These are phyloP conservation scores for Paulownia fortunei DNA, from an alignment of 257 asterid species.

Conservation along the genomic window DNA sequence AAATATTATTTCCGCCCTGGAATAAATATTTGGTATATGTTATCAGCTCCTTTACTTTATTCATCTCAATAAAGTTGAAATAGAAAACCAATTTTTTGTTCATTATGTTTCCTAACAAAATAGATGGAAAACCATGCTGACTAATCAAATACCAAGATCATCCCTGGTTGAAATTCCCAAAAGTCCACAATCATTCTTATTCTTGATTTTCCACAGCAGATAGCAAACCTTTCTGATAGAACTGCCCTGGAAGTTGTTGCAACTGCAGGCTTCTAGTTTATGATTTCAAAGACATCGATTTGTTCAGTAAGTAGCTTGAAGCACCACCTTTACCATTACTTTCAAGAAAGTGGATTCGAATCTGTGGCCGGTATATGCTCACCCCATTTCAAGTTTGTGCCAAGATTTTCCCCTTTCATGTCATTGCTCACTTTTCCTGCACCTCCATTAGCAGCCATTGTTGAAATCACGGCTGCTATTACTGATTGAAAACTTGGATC, in stretches of 20 bases:
- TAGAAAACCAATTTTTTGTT: conserved; percentile 13
- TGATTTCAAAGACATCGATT: no score
- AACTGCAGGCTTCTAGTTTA: no score
- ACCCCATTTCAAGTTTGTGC: conserved; percentile 11
- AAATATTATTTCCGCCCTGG: conserved; percentile 36
- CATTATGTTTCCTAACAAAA: conserved; percentile 27
- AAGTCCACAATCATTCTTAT: conserved; percentile 20
- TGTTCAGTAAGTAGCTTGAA: no score
- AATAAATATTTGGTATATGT: conserved; percentile 41
- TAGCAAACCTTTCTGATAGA: background rate
- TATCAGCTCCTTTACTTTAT: conserved; percentile 31
- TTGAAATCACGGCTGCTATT: conserved; percentile 73
- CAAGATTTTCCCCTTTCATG: conserved; percentile 29
- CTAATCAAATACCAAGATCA: conserved; percentile 10
- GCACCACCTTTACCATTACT: no score
- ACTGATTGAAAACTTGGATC: conserved; percentile 78
- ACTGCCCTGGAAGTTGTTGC: background rate
- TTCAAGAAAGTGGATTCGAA: background rate
- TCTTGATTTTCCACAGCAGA: conserved; percentile 34
- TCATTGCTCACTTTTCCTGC: conserved; percentile 31
- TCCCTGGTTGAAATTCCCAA: conserved; percentile 26
- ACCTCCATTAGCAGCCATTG: conserved; percentile 51
- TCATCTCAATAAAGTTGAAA: conserved; percentile 27
- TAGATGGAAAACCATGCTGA: conserved; percentile 7
- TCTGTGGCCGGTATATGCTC: conserved; percentile 18